Evolutionary conservation across 306 rosid species (phyloP), one percentile per base, ranked within the genome.

Genomic region (Senna siamea): DNA sequence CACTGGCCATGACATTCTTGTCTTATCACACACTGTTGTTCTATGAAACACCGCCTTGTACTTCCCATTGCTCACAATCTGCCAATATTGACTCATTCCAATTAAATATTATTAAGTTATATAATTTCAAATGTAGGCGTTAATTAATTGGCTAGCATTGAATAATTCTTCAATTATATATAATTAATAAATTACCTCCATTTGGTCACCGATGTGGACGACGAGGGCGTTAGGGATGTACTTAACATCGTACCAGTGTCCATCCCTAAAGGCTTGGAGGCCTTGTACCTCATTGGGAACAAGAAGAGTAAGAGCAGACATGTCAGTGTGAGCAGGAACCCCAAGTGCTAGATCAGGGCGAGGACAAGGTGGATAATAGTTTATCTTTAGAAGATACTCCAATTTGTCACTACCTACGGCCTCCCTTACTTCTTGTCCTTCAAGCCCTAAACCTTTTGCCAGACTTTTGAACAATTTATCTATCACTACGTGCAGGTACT

Each of bases 261-360:
- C 92, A 53, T 92, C 75, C 9, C 83, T 83, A 34, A 46, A 85
- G 11, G 93, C 98, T 32, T 92, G 98, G 56, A 88, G 94, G 0
- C 98, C 98, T 7, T 86, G 98, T 1, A 92, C 92, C 0, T 92
- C 86, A 20, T 92, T 92, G 1, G 98, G 94, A 0, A 90, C 94
- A 0, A 92, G 79, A 51, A 92, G 79, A 59, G 98, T 88, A 2
- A 92, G 1, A 70, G 79, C 6, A 7, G 88, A 80, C 89, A 92
- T 82, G 83, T 92, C 98, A 0, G 98, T 92, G 78, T 92, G 98
- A 2, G 88, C 82, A 23, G 83, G 87, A 9, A 90, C 92, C 9
- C 98, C 97, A 2, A 90, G 76, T 2, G 89, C 93, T 0, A 90
- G 84, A 71, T 90, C 96, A 43, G 98, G 97, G 9, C 84, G 81